Percentiles rank a stretch among this genome's conserved stretches.
These are phyloP conservation scores for Dryadomyces sulphureus DNA, from an alignment of 2,329 filamentous ascomycete species.

Conservation along the genomic window DNA sequence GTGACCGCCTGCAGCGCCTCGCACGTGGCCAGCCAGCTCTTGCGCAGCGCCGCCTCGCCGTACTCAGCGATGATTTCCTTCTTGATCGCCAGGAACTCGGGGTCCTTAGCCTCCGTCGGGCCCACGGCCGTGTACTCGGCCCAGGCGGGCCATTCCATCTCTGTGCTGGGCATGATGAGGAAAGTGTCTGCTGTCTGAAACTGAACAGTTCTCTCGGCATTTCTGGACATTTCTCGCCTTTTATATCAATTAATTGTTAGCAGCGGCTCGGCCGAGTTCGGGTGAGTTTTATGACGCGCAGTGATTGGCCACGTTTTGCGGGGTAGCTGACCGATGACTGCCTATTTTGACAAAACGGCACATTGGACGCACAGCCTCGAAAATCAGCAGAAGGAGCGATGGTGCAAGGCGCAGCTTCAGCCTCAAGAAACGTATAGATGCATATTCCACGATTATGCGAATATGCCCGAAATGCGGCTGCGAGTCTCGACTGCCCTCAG, in stretches of 20 bases:
- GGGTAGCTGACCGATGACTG: no score
- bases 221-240: neutral
- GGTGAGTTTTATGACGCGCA: neutral
- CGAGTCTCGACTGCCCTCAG: no score
- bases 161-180: neutral
- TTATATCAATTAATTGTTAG: neutral
- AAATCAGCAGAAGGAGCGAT: no score
- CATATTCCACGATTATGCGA: no score
- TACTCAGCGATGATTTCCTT: slow-evolving; percentile 21
- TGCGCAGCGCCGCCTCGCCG: slow-evolving; percentile 18
- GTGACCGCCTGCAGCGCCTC: slow-evolving; percentile 20
- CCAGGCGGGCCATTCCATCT: neutral
- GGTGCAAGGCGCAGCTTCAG: no score
- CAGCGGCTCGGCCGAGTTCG: neutral
- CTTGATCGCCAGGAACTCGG: slow-evolving; percentile 12
- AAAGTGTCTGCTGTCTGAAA: no score
- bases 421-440: no score
- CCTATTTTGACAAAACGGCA: no score
- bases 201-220: no score
- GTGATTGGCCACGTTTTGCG: neutral
- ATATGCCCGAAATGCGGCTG: no score
- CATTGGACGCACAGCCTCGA: no score
- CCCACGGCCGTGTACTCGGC: neutral
- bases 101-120: neutral
- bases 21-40: slow-evolving; percentile 25